Percentiles rank a stretch among this genome's conserved stretches.
Conservation (phyloP, 108 stramenopile species). For the Nitzschia sp. region DNA sequence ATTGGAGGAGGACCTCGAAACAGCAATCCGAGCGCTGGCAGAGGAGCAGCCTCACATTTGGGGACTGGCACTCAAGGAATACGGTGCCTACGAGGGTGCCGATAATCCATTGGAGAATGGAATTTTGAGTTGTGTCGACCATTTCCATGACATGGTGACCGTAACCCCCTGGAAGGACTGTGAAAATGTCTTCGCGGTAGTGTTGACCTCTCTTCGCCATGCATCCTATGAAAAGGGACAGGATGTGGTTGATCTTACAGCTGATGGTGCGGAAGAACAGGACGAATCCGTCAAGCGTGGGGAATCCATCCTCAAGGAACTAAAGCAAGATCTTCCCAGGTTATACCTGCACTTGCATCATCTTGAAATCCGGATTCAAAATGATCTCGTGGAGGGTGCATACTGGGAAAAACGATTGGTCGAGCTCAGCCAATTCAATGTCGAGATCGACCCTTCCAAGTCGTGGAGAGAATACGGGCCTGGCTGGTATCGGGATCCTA, state of each 20-base stretch:
- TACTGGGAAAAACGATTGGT: constrained; percentile 68
- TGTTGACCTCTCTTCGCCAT: constrained; percentile 31
- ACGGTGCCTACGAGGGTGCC: background rate
- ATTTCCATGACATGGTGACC: constrained; percentile 29
- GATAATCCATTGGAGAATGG: constrained; percentile 29
- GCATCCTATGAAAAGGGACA: background rate
- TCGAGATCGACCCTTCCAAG: constrained; percentile 32
- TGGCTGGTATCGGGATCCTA: constrained; percentile 3
- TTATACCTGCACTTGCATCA: constrained; percentile 58
- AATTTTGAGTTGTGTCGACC: constrained; percentile 37
- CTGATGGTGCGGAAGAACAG: constrained; percentile 3
- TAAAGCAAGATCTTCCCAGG: constrained; percentile 38
- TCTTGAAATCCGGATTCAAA: constrained; percentile 44
- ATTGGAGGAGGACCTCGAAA: background rate
- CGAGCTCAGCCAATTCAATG: constrained; percentile 51
- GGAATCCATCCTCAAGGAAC: constrained; percentile 24
- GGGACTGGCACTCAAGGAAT: constrained; percentile 25
- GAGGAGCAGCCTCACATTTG: constrained; percentile 13
- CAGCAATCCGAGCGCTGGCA: background rate
- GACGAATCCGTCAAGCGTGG: background rate
- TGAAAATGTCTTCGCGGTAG: constrained; percentile 28
- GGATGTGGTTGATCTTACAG: background rate
- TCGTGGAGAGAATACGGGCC: constrained; percentile 2
- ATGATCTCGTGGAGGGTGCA: constrained; percentile 18
- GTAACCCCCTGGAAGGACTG: constrained; percentile 20